Evolutionary conservation across 495 filamentous ascomycete genomes (phyloP), one percentile per base, ranked within the genome.

Genomic region (Jackrogersella multiformis): DNA sequence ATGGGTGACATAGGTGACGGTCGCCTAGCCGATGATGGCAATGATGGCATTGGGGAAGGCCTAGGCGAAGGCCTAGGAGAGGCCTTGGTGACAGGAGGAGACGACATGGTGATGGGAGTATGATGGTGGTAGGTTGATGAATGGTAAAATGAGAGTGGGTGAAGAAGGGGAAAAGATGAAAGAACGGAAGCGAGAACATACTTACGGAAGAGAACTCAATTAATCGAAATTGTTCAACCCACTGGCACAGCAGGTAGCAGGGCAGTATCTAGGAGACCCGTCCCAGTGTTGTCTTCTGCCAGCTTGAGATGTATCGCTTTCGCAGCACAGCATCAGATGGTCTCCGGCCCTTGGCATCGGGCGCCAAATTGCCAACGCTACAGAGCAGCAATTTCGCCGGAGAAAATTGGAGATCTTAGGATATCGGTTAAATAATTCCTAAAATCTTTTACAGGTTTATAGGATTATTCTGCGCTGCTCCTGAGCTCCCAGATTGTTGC

Each of bases 111-210:
- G 36, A 7, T 44, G 39, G 20, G 7, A 16, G 5, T 4, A 30
- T 30, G 24, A n/a, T 56, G 26, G 49, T 38, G 34, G 20, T 26
- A 18, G 21, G 38, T 53, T 52, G 48, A 24, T 35, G 36, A 18
- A 42, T 30, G 48, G 13, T 9, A 44, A 5, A 24, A 16, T 24
- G 34, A 45, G 23, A n/a, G 21, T 38, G 46, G n/a, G 15, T 2
- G 9, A 28, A 12, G 35, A 59, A 20, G 12, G 30, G 13, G 32
- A 23, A 21, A 42, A 51, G 16, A 36, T n/a, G 34, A 51, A 57
- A 56, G 18, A 7, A 39, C 30, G 44, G 44, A 12, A 36, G 9
- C 34, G 46, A 59, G 36, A 59, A 52, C 66, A 69, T 69, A 69
- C 66, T 51, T 64, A 64, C 55, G n/a, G n/a, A n/a, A n/a, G n/a